A percentile compares a stretch with the other conserved stretches of the same genome.
Conservation (phyloP, 352 stramenopile species). For the Phytopythium vexans region DNA sequence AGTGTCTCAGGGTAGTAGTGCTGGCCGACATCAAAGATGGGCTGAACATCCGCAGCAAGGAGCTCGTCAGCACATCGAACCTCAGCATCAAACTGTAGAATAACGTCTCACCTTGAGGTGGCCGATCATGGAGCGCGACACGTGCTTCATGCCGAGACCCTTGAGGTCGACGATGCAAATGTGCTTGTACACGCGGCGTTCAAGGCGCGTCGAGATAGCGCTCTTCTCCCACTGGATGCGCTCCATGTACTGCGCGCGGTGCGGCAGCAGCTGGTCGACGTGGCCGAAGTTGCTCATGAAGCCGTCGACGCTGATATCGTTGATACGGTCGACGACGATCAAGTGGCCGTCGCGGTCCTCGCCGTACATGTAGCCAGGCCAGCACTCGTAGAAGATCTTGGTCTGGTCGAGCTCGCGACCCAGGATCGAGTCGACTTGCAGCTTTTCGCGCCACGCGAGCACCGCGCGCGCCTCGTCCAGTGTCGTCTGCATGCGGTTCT, state of each 20-base stretch:
- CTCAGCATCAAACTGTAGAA: neutral
- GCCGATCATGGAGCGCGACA: slow-evolving; percentile 48
- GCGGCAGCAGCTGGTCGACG: slow-evolving; percentile 52
- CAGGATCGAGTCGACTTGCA: slow-evolving; percentile 50
- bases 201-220: slow-evolving; percentile 59
- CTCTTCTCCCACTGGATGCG: slow-evolving; percentile 75
- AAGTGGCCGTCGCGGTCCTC: slow-evolving; percentile 73
- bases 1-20: slow-evolving; percentile 82
- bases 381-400: slow-evolving; percentile 68
- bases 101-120: slow-evolving; percentile 51
- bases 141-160: slow-evolving; percentile 64
- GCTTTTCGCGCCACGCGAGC: slow-evolving; percentile 43
- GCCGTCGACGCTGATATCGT: slow-evolving; percentile 59
- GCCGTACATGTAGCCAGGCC: slow-evolving; percentile 59
- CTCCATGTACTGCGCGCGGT: slow-evolving; percentile 79
- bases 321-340: slow-evolving; percentile 62
- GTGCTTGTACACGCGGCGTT: slow-evolving; percentile 76
- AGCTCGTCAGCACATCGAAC: neutral
- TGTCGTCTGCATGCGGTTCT: slow-evolving; percentile 65
- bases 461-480: slow-evolving; percentile 62
- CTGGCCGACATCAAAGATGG: slow-evolving; percentile 75
- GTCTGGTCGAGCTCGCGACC: slow-evolving; percentile 44
- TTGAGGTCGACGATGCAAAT: slow-evolving; percentile 81
- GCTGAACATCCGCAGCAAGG: slow-evolving; percentile 20
- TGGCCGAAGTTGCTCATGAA: slow-evolving; percentile 57